Conservation (phyloP, 176 grass and related monocot genomes). For the Oryza glaberrima region DNA sequence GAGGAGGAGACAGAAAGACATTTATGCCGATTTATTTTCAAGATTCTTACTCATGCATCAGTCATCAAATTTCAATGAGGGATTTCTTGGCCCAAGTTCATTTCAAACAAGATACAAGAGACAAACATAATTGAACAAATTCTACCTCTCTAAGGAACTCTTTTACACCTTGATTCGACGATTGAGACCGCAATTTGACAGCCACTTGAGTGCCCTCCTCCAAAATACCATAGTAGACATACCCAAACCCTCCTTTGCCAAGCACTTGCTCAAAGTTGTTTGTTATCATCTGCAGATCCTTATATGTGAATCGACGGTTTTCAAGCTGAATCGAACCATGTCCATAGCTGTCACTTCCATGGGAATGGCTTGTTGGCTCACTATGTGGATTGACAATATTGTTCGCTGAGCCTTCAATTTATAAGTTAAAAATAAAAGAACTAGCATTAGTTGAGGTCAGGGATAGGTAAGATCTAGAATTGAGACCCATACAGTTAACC, state of each 20-base stretch:
- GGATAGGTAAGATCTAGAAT: no score
- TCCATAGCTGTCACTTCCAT: neutral
- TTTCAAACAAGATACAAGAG: neutral
- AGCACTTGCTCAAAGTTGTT: slow-evolving; percentile 45
- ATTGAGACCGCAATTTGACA: slow-evolving; percentile 47
- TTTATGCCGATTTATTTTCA: no score
- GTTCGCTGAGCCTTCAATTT: no score
- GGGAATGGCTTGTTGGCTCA: neutral
- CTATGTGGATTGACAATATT: no score
- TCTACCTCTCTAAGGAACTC: slow-evolving; percentile 63
- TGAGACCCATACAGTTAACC: no score
- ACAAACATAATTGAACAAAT: neutral
- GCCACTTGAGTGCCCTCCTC: slow-evolving; percentile 59
- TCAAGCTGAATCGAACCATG: slow-evolving; percentile 30
- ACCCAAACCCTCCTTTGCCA: slow-evolving; percentile 57
- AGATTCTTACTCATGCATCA: no score
- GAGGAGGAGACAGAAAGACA: no score
- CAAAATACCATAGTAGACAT: slow-evolving; percentile 50
- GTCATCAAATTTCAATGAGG: neutral
- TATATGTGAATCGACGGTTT: slow-evolving; percentile 57
- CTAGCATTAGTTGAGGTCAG: no score
- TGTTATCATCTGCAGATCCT: slow-evolving; percentile 52
- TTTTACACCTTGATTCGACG: slow-evolving; percentile 50
- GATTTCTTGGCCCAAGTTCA: neutral
- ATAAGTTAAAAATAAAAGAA: no score